A percentile compares a stretch with the other conserved stretches of the same genome.
These are phyloP conservation scores for Acanthochlamys bracteata DNA, from an alignment of 106 monocot species.

Conservation along the genomic window DNA sequence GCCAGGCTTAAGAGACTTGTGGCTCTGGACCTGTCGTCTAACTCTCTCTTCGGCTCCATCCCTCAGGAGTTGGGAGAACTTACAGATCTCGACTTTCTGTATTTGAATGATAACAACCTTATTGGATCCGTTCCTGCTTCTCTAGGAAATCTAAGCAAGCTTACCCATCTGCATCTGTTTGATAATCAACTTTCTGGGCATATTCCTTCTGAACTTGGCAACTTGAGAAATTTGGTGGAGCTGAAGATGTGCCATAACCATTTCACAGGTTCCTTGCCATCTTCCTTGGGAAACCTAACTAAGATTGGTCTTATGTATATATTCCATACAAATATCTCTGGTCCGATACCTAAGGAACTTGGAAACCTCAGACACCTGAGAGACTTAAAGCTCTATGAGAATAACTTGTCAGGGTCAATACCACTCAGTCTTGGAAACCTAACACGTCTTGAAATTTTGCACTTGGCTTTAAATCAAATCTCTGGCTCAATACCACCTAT, in stretches of 20 bases:
- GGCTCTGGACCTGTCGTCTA: background rate
- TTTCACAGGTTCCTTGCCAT: background rate
- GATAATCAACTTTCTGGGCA: background rate
- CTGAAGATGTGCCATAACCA: background rate
- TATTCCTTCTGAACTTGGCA: background rate
- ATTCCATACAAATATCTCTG: background rate
- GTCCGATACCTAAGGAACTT: background rate
- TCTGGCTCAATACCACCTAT: background rate
- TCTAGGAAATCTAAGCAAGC: background rate
- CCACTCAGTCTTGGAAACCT: background rate
- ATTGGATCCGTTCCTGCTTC: background rate
- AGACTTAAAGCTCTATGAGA: background rate
- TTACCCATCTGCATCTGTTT: background rate
- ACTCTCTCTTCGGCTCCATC: background rate
- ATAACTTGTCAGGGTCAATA: background rate
- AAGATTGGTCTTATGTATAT: background rate
- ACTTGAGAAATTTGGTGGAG: background rate
- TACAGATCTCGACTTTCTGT: background rate
- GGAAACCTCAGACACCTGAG: background rate
- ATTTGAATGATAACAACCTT: background rate
- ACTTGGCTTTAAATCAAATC: background rate
- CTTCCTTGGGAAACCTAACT: background rate
- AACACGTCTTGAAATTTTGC: background rate
- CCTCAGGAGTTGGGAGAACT: background rate
- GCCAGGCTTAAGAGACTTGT: background rate